Evolutionary conservation across 2,329 filamentous ascomycete genomes (phyloP), one percentile per base, ranked within the genome.

Genomic region (Botrytis paeoniae): DNA sequence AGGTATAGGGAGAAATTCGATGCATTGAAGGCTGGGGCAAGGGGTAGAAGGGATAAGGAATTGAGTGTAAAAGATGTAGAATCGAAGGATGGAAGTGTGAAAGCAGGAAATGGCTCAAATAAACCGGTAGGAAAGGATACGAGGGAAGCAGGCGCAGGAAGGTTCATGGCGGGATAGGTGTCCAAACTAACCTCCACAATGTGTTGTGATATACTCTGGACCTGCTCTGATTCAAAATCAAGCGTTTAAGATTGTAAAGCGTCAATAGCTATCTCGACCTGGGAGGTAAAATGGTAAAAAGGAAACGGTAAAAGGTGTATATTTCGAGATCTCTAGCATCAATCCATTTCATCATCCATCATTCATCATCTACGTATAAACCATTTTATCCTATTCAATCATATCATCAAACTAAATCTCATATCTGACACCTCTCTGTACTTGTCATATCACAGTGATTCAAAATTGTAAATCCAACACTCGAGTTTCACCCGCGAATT

Each of bases 1-100:
- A 83, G 86, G 72, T 92, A 92, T 79, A 81, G 88, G 69, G 88
- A 90, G 72, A 86, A 89, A 74, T 93, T 90, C 89, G 90, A 92
- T 81, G 89, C 88, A 77, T 81, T 93, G 76, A 92, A 92, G 81
- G 88, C 89, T 64, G 88, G 89, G 0, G 90, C 90, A 3, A 87
- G 84, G 76, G 83, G 81, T 22, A 80, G 84, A 63, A 74, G 80
- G 61, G 80, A 81, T 35, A 68, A 69, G 39, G 73, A 71, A 3
- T 39, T 54, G 20, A 37, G 41, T 69, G 70, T n/a, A 60, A 73
- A 16, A 60, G 48, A 16, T 73, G 77, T 35, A 72, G 77, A 74
- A 32, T 54, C 61, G 10, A 72, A 39, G 16, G 64, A 59, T 22
- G 32, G 70, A 10, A 48, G 32, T 37, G 48, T 54, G 32, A 37